Evolutionary conservation across 805 yeast genomes (phyloP), one percentile per base, ranked within the genome.

Genomic region (Peterozyma xylosa): DNA sequence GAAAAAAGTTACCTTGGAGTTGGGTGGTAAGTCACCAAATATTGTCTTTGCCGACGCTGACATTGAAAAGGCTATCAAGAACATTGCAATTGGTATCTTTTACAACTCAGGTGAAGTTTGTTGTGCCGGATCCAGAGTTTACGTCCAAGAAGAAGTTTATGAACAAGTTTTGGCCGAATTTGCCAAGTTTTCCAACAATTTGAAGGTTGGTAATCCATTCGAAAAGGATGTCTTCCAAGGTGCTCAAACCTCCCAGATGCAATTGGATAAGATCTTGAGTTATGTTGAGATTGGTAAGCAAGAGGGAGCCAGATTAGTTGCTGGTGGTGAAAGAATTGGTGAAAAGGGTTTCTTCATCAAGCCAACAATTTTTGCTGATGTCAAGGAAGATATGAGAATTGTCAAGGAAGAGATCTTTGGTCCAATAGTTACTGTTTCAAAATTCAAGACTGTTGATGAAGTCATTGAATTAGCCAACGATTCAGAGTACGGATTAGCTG

Each of bases 21-120:
- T 89, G 57, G 98, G 98, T 60, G 98, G 98, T 62, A 90, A 90
- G 71, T 89, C 96, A 32, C 96, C 98, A 57, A 81, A 85, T 66
- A 80, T 90, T 54, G 82, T 90, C 41, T 88, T 85, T 60, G 81
- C 82, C 58, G 97, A 90, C 60, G 90, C 91, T 45, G 80, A 90
- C 63, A 61, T 90, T 47, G 80, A 82, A 45, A 71, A 73, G 57
- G 86, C 96, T 42, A 83, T 86, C 42, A 73, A 82, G 54, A 77
- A 80, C 73, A 80, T 88, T 53, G 74, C 85, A 46, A 62, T 74
- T 45, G 96, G 96, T 64, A 89, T 90, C 59, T 87, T 82, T 74
- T 87, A 77, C 76, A 90, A 90, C 74, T 82, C 90, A 59, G 98
- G 98, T 68, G 96, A 91, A 71, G 90, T 87, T 46, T 90, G 98